These are phyloP conservation scores for Phlegmacium glaucopus DNA, from an alignment of 768 basidiomycete genomes.

Conservation along the genomic window DNA sequence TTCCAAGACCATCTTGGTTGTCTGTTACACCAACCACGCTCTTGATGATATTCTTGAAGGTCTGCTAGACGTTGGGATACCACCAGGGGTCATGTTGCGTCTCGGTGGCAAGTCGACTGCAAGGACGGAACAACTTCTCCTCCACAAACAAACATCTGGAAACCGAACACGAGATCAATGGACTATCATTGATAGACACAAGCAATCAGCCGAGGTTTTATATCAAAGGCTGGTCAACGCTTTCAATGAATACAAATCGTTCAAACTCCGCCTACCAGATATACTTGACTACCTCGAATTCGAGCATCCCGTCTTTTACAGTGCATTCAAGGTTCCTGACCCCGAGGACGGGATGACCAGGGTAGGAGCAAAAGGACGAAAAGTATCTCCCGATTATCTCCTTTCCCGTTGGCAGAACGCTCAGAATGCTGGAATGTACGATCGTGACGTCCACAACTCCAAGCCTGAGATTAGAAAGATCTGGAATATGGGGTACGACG, in stretches of 20 bases:
- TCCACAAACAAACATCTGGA: conserved; percentile 35
- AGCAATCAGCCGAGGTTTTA: conserved; percentile 15
- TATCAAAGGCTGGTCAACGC: conserved; percentile 19
- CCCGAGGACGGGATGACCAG: conserved; percentile 39
- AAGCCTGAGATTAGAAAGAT: background rate
- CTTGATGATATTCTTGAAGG: conserved; percentile 68
- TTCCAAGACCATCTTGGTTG: conserved; percentile 52
- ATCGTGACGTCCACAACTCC: background rate
- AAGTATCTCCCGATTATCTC: conserved; percentile 37
- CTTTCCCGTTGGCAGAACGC: conserved; percentile 46
- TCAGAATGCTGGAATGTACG: conserved; percentile 40
- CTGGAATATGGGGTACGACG: conserved; percentile 1
- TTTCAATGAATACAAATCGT: conserved; percentile 26
- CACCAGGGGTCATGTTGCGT: conserved; percentile 45
- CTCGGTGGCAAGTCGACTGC: conserved; percentile 54
- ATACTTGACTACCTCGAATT: conserved; percentile 51
- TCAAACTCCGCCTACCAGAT: conserved; percentile 19
- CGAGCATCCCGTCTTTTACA: conserved; percentile 37
- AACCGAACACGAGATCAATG: conserved; percentile 26
- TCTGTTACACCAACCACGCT: conserved; percentile 75
- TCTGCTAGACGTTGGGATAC: conserved; percentile 58
- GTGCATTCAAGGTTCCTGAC: conserved; percentile 41
- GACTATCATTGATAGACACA: conserved; percentile 38
- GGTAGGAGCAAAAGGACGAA: conserved; percentile 38
- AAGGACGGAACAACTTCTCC: conserved; percentile 40